Evolutionary conservation across 1,139 yeast genomes (phyloP).

Genomic region (Yamadazyma oceani): DNA sequence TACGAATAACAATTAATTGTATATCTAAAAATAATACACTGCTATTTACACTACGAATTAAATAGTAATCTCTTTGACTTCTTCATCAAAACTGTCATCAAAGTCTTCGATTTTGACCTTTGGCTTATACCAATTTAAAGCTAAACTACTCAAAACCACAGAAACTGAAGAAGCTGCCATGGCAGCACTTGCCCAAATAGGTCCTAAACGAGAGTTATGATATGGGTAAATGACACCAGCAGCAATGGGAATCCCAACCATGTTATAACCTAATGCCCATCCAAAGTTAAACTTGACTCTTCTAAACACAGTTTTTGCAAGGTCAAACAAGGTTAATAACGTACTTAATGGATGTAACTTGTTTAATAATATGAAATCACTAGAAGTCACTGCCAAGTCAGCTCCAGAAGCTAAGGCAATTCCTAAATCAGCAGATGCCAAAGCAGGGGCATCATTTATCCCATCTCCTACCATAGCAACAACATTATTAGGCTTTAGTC

Average conservation of each 20-base stretch:
- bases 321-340: slow-evolving; percentile 47
- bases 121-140: slow-evolving; percentile 48
- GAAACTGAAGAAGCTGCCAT: slow-evolving; percentile 64
- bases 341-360: slow-evolving; percentile 48
- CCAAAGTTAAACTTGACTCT: slow-evolving; percentile 59
- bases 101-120: slow-evolving; percentile 24
- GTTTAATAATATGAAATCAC: slow-evolving; percentile 55
- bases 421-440: slow-evolving; percentile 60
- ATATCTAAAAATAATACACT: not conserved
- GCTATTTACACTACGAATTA: too few species aligned
- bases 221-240: slow-evolving; percentile 64
- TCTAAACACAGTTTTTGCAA: slow-evolving; percentile 45
- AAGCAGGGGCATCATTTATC: slow-evolving; percentile 63
- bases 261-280: slow-evolving; percentile 50
- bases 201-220: slow-evolving; percentile 50
- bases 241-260: slow-evolving; percentile 59
- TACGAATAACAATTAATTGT: not conserved
- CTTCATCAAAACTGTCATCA: slow-evolving; percentile 7
- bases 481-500: slow-evolving; percentile 25
- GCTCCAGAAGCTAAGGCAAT: slow-evolving; percentile 60
- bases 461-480: slow-evolving; percentile 70
- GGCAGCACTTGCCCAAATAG: slow-evolving; percentile 69
- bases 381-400: slow-evolving; percentile 57
- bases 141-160: slow-evolving; percentile 57
- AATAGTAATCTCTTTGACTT: slow-evolving; percentile 7